Conservation (phyloP, 2,329 filamentous ascomycete species). For the Septoria linicola region DNA sequence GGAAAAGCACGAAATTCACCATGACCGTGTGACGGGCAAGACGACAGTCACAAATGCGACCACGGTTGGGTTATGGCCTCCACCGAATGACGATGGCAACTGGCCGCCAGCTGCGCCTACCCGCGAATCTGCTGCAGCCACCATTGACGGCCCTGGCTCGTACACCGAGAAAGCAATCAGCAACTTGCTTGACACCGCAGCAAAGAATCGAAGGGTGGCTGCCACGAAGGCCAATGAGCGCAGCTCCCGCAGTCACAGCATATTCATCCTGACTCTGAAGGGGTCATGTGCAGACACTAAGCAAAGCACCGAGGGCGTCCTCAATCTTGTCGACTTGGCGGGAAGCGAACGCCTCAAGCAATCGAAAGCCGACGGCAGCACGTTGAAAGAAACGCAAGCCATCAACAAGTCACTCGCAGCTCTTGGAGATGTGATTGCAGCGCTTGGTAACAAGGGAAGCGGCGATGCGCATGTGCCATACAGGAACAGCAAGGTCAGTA, state of each 20-base stretch:
- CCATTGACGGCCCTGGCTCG: conserved; percentile 12
- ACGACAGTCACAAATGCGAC: conserved; percentile 80
- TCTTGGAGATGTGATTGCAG: conserved; percentile 90
- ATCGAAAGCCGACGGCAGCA: conserved; percentile 79
- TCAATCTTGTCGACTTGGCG: conserved; percentile 94
- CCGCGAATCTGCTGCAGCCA: conserved; percentile 6
- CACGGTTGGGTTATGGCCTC: conserved; percentile 72
- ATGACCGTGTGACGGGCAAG: conserved; percentile 77
- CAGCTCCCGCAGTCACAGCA: conserved; percentile 89
- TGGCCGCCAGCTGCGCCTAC: conserved; percentile 31
- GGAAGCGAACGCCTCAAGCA: conserved; percentile 89
- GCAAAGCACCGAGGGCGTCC: conserved; percentile 84
- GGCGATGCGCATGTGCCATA: conserved; percentile 75
- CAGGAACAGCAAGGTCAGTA: conserved; percentile 80
- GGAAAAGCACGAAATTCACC: conserved; percentile 84
- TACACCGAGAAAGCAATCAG: conserved; percentile 35
- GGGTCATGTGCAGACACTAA: conserved; percentile 70
- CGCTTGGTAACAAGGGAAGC: conserved; percentile 77
- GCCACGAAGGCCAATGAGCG: conserved; percentile 97
- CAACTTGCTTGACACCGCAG: conserved; percentile 65
- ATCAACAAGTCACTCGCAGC: conserved; percentile 96
- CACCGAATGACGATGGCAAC: conserved; percentile 64
- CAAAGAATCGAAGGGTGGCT: conserved; percentile 84
- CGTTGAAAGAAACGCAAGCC: conserved; percentile 90
- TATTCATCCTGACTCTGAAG: conserved; percentile 78